phyloP scores from a whole-genome alignment of 2,329 filamentous ascomycete genomes.

The Drechmeria coniospora region DNA sequence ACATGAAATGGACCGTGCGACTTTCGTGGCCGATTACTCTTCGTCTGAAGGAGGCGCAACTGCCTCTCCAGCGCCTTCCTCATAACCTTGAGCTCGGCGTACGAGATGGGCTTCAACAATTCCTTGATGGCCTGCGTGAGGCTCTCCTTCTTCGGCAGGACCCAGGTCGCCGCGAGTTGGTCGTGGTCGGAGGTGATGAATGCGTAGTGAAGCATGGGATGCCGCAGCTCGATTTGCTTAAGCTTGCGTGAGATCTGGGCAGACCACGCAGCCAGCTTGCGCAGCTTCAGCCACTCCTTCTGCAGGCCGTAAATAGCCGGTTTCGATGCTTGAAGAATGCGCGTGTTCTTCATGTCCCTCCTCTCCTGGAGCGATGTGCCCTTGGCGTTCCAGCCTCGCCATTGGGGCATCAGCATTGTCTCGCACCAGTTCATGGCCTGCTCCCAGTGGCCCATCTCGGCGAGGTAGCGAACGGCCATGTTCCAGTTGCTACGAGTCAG shows the following conservation, averaged over 20 bases:
- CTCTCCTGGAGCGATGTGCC: slow-evolving; percentile 14
- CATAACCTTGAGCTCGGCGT: slow-evolving; percentile 14
- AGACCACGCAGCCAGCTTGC: slow-evolving; percentile 33
- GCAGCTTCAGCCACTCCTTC: slow-evolving; percentile 33
- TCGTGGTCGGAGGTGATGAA: slow-evolving; percentile 18
- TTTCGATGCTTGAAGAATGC: slow-evolving; percentile 15
- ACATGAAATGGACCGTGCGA: slow-evolving; percentile 1
- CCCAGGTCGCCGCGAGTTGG: slow-evolving; percentile 12
- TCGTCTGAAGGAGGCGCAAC: slow-evolving; percentile 3
- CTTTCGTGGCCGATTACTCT: neutral
- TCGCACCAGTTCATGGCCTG: slow-evolving; percentile 66
- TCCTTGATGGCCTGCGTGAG: slow-evolving; percentile 14
- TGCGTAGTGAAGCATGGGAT: slow-evolving; percentile 25
- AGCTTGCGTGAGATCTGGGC: slow-evolving; percentile 24
- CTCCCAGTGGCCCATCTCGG: slow-evolving; percentile 38
- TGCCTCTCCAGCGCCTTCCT: slow-evolving; percentile 8
- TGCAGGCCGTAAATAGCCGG: slow-evolving; percentile 31
- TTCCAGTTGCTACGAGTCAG: slow-evolving; percentile 74
- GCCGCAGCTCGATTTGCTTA: slow-evolving; percentile 21
- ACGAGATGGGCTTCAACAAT: slow-evolving; percentile 14
- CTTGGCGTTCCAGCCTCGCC: slow-evolving; percentile 51
- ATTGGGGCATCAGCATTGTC: slow-evolving; percentile 59
- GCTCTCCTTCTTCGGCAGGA: slow-evolving; percentile 9
- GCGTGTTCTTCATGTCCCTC: slow-evolving; percentile 22
- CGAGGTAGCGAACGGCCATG: slow-evolving; percentile 53